Evolutionary conservation across 108 stramenopile genomes (phyloP).

Genomic region (Stephanodiscus minutulus): DNA sequence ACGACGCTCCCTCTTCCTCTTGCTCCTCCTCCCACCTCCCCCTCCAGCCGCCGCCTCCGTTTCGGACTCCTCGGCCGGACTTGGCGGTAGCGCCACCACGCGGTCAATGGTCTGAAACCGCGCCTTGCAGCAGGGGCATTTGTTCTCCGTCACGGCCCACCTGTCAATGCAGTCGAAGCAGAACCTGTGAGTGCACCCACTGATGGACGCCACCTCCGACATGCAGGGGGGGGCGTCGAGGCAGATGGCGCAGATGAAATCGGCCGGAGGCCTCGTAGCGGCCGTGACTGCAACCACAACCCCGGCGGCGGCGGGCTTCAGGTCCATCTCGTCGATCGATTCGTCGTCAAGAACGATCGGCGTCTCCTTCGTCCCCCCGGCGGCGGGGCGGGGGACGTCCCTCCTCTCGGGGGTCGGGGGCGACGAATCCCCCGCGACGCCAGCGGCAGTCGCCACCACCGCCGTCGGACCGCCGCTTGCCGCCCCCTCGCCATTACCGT

Average conservation of each 20-base stretch:
- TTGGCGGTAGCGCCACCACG: slow-evolving; percentile 17
- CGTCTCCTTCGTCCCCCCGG: slow-evolving; percentile 1
- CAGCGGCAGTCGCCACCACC: not conserved
- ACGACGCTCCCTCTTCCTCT: slow-evolving; percentile 12
- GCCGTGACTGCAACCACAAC: not conserved
- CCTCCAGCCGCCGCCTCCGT: not conserved
- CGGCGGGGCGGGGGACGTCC: not conserved
- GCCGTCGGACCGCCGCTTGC: not conserved
- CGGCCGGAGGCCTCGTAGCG: slow-evolving; percentile 5
- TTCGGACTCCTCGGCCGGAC: slow-evolving; percentile 2
- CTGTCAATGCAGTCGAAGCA: slow-evolving; percentile 54
- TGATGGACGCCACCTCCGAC: slow-evolving; percentile 33
- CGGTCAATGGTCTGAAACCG: slow-evolving; percentile 42
- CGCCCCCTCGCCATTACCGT: not conserved
- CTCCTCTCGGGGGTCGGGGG: not conserved
- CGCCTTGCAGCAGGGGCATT: slow-evolving; percentile 43
- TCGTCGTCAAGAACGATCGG: slow-evolving; percentile 13
- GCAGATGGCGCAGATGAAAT: slow-evolving; percentile 47
- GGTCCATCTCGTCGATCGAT: slow-evolving; percentile 5
- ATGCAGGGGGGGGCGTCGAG: slow-evolving; percentile 33
- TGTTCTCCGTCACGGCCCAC: slow-evolving; percentile 48
- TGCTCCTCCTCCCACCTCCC: slow-evolving; percentile 9
- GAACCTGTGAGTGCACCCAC: slow-evolving; percentile 40
- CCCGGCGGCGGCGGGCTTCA: slow-evolving; percentile 15
- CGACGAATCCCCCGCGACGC: not conserved